Base-by-base conservation (phyloP, 2,329 filamentous ascomycete genomes). In the Colletotrichum brevisporum region DNA sequence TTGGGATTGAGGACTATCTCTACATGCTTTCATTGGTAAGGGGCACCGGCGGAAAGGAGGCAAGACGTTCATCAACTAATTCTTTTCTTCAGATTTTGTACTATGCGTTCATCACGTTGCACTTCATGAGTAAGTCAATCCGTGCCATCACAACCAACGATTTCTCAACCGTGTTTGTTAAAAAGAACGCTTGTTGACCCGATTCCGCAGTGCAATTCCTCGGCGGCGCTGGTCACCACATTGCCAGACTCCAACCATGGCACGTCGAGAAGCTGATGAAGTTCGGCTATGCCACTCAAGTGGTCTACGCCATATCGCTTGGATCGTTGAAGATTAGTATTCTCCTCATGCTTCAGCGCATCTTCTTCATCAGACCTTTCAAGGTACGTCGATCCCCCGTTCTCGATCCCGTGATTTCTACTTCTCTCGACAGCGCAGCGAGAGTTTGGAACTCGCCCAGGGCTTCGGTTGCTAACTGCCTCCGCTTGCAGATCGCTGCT, bases 281-380 rank as follows among this genome's bases (percentile, higher is more conserved):
- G 41, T 64, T 65, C 3, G 48, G 54, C 3, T 74, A 73, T 55
- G 72, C 71, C 2, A 62, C 62, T 5, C 67, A 73, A 47, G 60
- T 74, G 5, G n/a, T 74, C 2, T 74, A 74, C 50, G 71, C 72
- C 10, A 18, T 72, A 8, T 53, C 66, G 12, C 66, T 74, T 1
- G 72, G 72, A 3, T 72, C 64, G 10, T 69, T 71, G 13, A 74
- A 74, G 41, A 73, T 72, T 45, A 73, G 71, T 63, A 72, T 74
- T 41, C 69, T 67, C 15, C 67, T 50, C 63, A 73, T 74, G 72
- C 66, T 74, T 13, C 71, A 74, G 56, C 68, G 71, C 36, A 73
- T 74, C 39, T 74, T 73, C 43, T 74, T 74, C 36, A 55, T 71
- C 24, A 56, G 52, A 2, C 65, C 57, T 1, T 64, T 64, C 54